Evolutionary conservation across 2,329 filamentous ascomycete genomes (phyloP), one percentile per base, ranked within the genome.

Genomic region (Bipolaris victoriae): DNA sequence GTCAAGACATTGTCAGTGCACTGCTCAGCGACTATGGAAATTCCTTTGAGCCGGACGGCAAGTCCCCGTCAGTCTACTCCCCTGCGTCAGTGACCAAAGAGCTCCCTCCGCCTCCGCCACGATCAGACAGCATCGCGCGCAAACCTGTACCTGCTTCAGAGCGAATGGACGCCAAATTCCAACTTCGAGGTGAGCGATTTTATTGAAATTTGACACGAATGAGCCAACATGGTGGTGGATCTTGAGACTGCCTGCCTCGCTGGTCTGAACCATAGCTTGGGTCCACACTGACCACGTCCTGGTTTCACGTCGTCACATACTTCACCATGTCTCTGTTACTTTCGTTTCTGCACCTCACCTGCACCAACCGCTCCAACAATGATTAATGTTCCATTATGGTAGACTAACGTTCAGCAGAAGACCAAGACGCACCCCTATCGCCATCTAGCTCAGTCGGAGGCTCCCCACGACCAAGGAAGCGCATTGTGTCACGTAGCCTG

Each of bases 1-100:
- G 74, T 61, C 73, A 76, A 53, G 75, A 77, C 55, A 63, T 77
- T 26, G 66, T 77, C 61, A 76, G 73, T 68, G 70, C 72, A 52
- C 63, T 77, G 40, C 62, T 77, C 41, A 73, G 73, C 57, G 74
- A 72, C n/a, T 77, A 77, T 62, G 72, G 70, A 20, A 72, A 61
- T 45, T 70, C 67, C 3, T 74, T 74, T 50, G 64, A 58, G n/a
- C 61, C 55, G 20, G 64, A 58, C 49, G 64, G 68, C 36, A 58
- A 57, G 24, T 71, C 66, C 33, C 60, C 67, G 10, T 71, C 65
- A 40, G 37, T 49, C 7, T 58, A 60, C 49, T 70, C 71, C 26
- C 65, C 69, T 15, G 59, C 64, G 47, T 61, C 66, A n/a, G 52
- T 67, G 13, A 52, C 68, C 29, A 74, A 74, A 33, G 71, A 75